A percentile compares a stretch with the other conserved stretches of the same genome.
Evolutionary conservation across 1,139 yeast genomes (phyloP).

Genomic region (Lodderomyces orthopsilosis): DNA sequence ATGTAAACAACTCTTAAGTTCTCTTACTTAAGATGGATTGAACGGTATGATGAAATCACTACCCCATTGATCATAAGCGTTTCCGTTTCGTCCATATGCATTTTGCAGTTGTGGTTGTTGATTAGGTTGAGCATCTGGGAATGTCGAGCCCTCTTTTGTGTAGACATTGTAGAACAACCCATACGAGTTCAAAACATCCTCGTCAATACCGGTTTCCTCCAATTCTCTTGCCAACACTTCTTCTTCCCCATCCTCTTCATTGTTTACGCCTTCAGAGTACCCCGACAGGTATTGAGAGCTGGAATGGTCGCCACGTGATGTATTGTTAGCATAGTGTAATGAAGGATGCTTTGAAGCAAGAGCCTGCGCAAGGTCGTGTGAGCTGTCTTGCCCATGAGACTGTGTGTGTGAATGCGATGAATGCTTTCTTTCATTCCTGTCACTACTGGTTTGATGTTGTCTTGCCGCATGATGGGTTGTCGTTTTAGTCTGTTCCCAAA

Average conservation of each 20-base stretch:
- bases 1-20: too few relatives aligned
- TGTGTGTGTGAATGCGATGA: neutral
- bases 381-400: neutral
- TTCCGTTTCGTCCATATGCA: slow-evolving; percentile 4
- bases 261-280: slow-evolving; percentile 9
- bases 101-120: slow-evolving; percentile 8
- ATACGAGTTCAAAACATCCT: slow-evolving; percentile 31
- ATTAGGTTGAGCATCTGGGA: slow-evolving; percentile 21
- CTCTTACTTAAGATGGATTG: slow-evolving; percentile 30
- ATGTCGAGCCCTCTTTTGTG: slow-evolving; percentile 33
- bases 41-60: slow-evolving; percentile 34
- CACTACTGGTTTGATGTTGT: neutral
- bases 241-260: slow-evolving; percentile 14
- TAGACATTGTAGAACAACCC: slow-evolving; percentile 38
- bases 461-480: slow-evolving; percentile 17
- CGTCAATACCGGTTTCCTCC: slow-evolving; percentile 31
- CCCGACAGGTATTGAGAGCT: slow-evolving; percentile 3
- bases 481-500: slow-evolving; percentile 57
- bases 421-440: neutral
- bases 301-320: slow-evolving; percentile 7
- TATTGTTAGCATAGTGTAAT: slow-evolving; percentile 11
- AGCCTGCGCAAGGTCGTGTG: slow-evolving; percentile 5
- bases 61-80: slow-evolving; percentile 20
- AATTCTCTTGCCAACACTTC: slow-evolving; percentile 15
- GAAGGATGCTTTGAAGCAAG: slow-evolving; percentile 51